Evolutionary conservation across 257 asterid species (phyloP).

Genomic region (Paulownia fortunei): DNA sequence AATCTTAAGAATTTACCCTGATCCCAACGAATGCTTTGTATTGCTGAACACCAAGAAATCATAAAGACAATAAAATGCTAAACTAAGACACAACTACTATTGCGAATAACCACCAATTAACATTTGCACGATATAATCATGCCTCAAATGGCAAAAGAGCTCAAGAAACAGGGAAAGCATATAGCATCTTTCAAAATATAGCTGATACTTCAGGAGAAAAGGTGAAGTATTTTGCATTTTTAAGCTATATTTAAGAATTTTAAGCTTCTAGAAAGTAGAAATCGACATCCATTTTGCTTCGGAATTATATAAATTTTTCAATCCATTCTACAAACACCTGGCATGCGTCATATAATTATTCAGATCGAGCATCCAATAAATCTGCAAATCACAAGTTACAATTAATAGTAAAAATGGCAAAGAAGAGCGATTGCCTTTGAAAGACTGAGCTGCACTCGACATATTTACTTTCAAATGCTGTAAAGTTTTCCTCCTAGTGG

Average conservation of each 20-base stretch:
- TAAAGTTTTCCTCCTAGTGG: too few species aligned
- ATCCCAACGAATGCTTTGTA: too few species aligned
- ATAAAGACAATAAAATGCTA: background rate
- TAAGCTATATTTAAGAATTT: too few species aligned
- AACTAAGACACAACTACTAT: background rate
- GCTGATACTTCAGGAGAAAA: too few species aligned
- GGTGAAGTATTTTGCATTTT: too few species aligned
- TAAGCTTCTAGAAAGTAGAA: background rate
- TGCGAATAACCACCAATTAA: background rate
- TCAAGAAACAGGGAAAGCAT: background rate
- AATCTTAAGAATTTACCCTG: too few species aligned
- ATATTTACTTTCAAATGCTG: background rate
- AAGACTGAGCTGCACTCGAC: constrained; percentile 41
- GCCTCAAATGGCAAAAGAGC: background rate
- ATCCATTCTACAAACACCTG: constrained; percentile 8
- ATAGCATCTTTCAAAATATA: too few species aligned
- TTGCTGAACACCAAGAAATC: background rate
- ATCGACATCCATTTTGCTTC: too few species aligned
- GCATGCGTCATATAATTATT: background rate
- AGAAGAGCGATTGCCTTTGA: constrained; percentile 37
- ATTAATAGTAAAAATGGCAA: too few species aligned
- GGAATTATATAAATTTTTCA: too few species aligned
- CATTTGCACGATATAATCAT: background rate
- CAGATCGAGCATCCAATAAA: background rate
- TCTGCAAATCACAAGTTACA: too few species aligned